Percentiles rank a stretch among this genome's conserved stretches.
Evolutionary conservation across 2,329 filamentous ascomycete species (phyloP).

Genomic region (Fusarium fujikuroi): DNA sequence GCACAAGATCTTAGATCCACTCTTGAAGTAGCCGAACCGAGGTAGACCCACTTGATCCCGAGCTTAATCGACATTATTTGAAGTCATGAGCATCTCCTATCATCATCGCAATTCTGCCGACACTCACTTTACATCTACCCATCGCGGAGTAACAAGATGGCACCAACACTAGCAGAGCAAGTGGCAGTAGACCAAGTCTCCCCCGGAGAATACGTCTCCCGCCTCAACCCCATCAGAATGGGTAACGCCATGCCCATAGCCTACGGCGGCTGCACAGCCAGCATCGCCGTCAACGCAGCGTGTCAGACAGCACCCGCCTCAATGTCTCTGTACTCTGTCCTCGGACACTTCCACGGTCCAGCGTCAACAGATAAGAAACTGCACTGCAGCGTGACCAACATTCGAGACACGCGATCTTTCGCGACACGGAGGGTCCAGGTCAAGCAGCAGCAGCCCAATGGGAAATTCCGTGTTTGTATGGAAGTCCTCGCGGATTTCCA

Average conservation of each 20-base stretch:
- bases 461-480: conserved; percentile 52
- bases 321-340: conserved; percentile 57
- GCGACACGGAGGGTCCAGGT: conserved; percentile 59
- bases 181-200: conserved; percentile 37
- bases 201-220: conserved; percentile 42
- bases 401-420: conserved; percentile 59
- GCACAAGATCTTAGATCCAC: neutral
- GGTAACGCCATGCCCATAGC: conserved; percentile 51
- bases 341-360: conserved; percentile 60
- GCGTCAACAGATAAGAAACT: conserved; percentile 54
- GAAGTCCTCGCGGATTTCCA: conserved; percentile 61
- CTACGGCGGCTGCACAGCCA: conserved; percentile 58
- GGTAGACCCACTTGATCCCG: conserved; percentile 5
- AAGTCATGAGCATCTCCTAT: neutral
- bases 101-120: neutral
- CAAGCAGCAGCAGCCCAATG: conserved; percentile 53
- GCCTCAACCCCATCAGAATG: conserved; percentile 44
- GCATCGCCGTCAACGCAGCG: conserved; percentile 55
- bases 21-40: conserved; percentile 1
- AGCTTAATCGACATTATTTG: neutral
- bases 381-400: conserved; percentile 48
- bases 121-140: neutral
- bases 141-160: conserved; percentile 1
- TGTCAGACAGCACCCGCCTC: conserved; percentile 49
- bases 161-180: conserved; percentile 26